Percentiles rank a stretch among this genome's conserved stretches.
Conservation (phyloP, 2,329 filamentous ascomycete species). For the Aspergillus pseudonomiae region DNA sequence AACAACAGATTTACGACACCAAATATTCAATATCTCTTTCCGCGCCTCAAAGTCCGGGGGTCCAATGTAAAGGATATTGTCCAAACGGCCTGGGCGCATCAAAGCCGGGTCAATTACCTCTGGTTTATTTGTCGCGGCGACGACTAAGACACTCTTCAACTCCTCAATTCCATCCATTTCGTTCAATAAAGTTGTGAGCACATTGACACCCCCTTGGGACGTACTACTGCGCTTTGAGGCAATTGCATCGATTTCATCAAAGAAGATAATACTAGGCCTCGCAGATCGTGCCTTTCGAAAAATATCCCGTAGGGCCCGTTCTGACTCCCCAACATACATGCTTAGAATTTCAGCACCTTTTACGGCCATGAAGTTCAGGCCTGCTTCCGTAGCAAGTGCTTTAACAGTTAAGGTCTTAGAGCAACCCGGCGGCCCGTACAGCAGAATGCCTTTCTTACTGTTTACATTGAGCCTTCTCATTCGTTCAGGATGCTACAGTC, state of each 20-base stretch:
- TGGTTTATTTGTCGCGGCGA: constrained; percentile 90
- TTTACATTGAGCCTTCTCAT: constrained; percentile 56
- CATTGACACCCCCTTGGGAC: constrained; percentile 67
- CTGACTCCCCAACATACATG: constrained; percentile 96
- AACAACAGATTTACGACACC: constrained; percentile 64
- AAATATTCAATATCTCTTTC: constrained; percentile 73
- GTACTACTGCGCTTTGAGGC: constrained; percentile 59
- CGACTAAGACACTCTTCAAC: constrained; percentile 78
- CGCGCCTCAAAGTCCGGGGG: constrained; percentile 75
- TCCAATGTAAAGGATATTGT: constrained; percentile 81
- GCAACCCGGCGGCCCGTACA: constrained; percentile 92
- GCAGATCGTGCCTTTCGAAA: constrained; percentile 86
- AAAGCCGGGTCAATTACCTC: constrained; percentile 84
- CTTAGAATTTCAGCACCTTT: constrained; percentile 92
- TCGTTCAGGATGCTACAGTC: constrained; percentile 50
- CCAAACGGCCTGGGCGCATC: constrained; percentile 82
- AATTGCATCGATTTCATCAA: constrained; percentile 93
- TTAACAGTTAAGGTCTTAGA: constrained; percentile 93
- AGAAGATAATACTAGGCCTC: constrained; percentile 90
- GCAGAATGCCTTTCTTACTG: constrained; percentile 77
- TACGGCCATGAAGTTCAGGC: constrained; percentile 90
- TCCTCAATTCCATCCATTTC: constrained; percentile 96
- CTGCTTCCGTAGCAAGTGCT: constrained; percentile 85
- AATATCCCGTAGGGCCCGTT: constrained; percentile 80
- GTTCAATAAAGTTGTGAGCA: constrained; percentile 84